Base-by-base conservation (phyloP, 352 stramenopile genomes). In the Phytophthora idaei region DNA sequence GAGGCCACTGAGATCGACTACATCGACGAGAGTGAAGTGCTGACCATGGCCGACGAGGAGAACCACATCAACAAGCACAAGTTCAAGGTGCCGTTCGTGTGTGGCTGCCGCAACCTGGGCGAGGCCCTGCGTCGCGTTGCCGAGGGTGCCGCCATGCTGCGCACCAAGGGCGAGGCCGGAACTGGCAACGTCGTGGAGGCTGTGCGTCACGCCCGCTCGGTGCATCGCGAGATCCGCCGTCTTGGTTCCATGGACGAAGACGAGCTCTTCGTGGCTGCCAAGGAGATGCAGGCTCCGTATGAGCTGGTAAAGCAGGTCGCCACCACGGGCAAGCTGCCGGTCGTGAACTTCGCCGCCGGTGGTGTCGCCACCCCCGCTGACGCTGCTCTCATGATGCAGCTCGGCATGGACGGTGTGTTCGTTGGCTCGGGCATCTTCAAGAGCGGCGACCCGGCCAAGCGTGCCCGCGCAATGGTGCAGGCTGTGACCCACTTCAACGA, bases 371-470 rank as follows among this genome's bases (percentile, higher is more conserved):
- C 97, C 21, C 97, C 97, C 14, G 97, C 97, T 9, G 97, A 99
- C 71, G 97, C 97, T 36, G 97, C 97, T 32, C 80, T 99, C 12
- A 99, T 99, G 97, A 99, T 99, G 97, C 97, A 99, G 84, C 87
- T 99, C 10, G 97, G 97, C 62, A 97, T 99, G 85, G 97, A 99
- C 80, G 97, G 97, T 61, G 97, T 99, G 28, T 99, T 99, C 67
- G 97, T 99, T 14, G 97, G 97, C 47, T 98, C 87, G 57, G 97
- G 97, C 49, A 99, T 99, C 68, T 99, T 99, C 86, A 99, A 99
- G 85, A 98, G 85, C 56, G 89, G 87, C 17, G 92, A 99, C 78
- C 95, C 97, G 12, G 94, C 85, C 52, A 97, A 98, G 70, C 87
- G 97, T 57, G 97, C 95, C n/a, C 77, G 78, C 52, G 97, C 97